Conservation (phyloP, 73 alveolate species). For the Symbiodinium pilosum region DNA sequence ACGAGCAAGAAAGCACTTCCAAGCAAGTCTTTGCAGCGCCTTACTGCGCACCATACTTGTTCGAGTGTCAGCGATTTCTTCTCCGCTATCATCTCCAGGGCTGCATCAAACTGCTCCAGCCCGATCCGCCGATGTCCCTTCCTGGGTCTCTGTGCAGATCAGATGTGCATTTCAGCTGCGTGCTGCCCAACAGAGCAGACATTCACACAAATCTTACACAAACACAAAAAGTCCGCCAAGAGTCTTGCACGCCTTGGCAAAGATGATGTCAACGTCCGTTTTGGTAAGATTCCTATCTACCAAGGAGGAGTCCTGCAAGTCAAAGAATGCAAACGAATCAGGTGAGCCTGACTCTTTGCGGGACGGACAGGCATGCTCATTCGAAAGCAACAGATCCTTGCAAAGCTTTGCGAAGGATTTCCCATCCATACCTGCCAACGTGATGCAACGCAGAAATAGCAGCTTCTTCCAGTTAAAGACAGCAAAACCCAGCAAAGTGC, state of each 20-base stretch:
- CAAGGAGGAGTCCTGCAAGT: constrained; percentile 47
- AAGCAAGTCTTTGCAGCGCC: too few species aligned
- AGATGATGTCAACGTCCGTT: constrained; percentile 98
- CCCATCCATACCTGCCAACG: constrained; percentile 97
- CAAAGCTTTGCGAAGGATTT: constrained; percentile 98
- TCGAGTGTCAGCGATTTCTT: constrained; percentile 96
- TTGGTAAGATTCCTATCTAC: constrained; percentile 98
- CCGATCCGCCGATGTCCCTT: constrained; percentile 96
- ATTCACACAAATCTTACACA: too few species aligned
- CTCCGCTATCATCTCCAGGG: constrained; percentile 97
- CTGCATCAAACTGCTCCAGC: constrained; percentile 97
- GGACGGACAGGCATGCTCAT: too few species aligned
- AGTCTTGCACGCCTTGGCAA: constrained; percentile 96
- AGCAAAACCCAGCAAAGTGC: background rate
- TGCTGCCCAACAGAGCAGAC: too few species aligned
- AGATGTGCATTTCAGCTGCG: too few species aligned
- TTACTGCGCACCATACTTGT: constrained; percentile 90
- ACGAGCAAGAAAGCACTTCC: background rate
- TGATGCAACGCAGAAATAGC: constrained; percentile 68
- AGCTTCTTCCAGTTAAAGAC: background rate
- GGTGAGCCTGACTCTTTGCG: background rate
- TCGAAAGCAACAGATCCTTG: constrained; percentile 95
- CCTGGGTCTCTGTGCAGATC: background rate
- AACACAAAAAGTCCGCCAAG: constrained; percentile 25
- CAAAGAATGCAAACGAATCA: background rate